These are phyloP conservation scores for Solanum piurae DNA, from an alignment of 257 asterid species.

Conservation along the genomic window DNA sequence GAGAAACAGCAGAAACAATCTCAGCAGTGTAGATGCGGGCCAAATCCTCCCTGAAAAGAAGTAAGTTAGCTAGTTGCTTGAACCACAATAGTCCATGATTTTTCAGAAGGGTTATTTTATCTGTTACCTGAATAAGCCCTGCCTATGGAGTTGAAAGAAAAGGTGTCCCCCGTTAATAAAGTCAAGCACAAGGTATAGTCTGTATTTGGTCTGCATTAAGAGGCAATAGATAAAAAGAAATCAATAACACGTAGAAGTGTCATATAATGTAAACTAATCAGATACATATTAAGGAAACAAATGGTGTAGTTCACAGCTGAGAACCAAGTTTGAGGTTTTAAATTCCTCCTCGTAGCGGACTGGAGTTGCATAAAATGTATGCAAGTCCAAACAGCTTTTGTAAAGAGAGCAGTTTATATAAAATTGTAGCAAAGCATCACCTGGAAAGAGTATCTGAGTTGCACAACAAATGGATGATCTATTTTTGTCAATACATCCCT, in stretches of 20 bases:
- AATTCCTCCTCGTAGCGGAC: not conserved
- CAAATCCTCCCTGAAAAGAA: slow-evolving; percentile 56
- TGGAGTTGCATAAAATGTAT: not conserved
- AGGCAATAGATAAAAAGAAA: not conserved
- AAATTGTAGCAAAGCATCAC: slow-evolving; percentile 11
- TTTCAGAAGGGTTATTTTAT: not conserved
- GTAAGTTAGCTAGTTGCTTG: not conserved
- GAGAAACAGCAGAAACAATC: slow-evolving; percentile 66
- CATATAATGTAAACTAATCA: not conserved
- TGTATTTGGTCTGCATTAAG: slow-evolving; percentile 51
- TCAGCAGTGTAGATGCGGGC: slow-evolving; percentile 71
- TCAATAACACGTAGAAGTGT: not conserved
- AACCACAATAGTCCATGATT: not conserved
- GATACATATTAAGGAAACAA: not conserved
- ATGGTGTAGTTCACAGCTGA: not conserved
- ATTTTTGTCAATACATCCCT: slow-evolving; percentile 65
- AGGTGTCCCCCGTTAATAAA: slow-evolving; percentile 87
- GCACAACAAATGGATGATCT: slow-evolving; percentile 64
- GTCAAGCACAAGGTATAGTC: slow-evolving; percentile 77
- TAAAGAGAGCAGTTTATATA: not conserved
- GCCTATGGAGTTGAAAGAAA: slow-evolving; percentile 74
- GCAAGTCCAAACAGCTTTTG: not conserved
- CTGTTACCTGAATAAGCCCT: slow-evolving; percentile 68
- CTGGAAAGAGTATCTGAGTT: slow-evolving; percentile 77
- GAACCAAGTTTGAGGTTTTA: not conserved